Evolutionary conservation across 2,329 filamentous ascomycete species (phyloP).

Genomic region (Hypocreales sp.): DNA sequence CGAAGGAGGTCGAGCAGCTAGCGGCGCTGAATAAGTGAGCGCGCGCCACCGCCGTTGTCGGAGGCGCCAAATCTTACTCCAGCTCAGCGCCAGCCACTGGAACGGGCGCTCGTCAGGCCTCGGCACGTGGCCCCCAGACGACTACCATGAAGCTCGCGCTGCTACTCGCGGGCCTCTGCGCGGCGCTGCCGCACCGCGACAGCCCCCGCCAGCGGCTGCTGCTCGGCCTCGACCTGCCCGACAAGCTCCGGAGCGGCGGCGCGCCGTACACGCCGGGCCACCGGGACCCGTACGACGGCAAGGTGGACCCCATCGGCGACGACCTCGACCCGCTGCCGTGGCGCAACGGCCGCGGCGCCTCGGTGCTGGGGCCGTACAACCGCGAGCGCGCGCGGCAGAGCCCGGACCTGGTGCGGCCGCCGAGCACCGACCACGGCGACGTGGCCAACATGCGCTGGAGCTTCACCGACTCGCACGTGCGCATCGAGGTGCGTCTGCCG

Average conservation of each 20-base stretch:
- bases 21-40: too few species aligned
- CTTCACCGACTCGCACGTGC: constrained; percentile 47
- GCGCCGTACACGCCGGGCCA: constrained; percentile 44
- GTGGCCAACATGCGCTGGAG: constrained; percentile 61
- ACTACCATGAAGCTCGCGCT: constrained; percentile 11
- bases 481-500: constrained; percentile 36
- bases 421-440: constrained; percentile 56
- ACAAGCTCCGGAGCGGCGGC: constrained; percentile 22
- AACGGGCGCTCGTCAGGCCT: too few species aligned
- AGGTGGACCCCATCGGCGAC: constrained; percentile 44
- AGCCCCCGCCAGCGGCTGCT: constrained; percentile 39
- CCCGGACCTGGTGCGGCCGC: constrained; percentile 56
- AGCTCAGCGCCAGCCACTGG: too few species aligned
- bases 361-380: constrained; percentile 56
- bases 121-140: too few species aligned
- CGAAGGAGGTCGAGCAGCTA: too few species aligned
- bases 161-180: constrained; percentile 11
- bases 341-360: constrained; percentile 47
- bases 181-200: constrained; percentile 22
- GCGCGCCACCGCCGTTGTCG: too few species aligned
- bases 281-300: constrained; percentile 45
- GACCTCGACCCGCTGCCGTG: constrained; percentile 49
- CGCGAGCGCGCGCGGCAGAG: constrained; percentile 50
- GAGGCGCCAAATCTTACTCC: too few species aligned
- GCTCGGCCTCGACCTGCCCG: constrained; percentile 30